These are phyloP conservation scores for Solanum bulbocastanum DNA, from an alignment of 257 asterid species.

Conservation along the genomic window DNA sequence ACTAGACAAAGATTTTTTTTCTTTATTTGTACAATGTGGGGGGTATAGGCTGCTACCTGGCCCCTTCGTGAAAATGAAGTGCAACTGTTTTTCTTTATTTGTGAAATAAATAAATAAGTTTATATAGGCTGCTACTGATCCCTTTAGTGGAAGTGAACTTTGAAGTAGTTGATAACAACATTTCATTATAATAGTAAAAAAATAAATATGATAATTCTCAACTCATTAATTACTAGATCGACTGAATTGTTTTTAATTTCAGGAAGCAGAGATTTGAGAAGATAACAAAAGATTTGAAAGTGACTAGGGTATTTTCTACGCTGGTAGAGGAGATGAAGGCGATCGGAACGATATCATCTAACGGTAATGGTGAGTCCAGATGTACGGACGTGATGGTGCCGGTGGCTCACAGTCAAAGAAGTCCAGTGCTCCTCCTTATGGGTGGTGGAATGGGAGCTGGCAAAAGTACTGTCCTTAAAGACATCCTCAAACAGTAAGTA, in stretches of 20 bases:
- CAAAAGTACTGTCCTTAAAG: constrained; percentile 94
- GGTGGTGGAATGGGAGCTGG: constrained; percentile 99
- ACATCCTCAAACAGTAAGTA: constrained; percentile 67
- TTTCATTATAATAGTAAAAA: no score
- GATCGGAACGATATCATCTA: constrained; percentile 25
- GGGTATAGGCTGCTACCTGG: neutral
- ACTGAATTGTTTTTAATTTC: neutral
- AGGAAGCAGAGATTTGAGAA: constrained; percentile 87
- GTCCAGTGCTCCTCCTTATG: constrained; percentile 89
- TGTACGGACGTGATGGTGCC: constrained; percentile 79
- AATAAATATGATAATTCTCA: no score
- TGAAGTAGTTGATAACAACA: no score
- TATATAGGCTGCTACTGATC: no score
- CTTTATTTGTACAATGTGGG: neutral
- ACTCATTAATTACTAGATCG: no score
- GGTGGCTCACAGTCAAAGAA: constrained; percentile 52
- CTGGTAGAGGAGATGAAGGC: constrained; percentile 83
- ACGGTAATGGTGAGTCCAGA: constrained; percentile 13
- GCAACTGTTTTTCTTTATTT: neutral
- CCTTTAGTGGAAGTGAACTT: no score
- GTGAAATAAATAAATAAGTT: no score
- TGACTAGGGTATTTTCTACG: constrained; percentile 60
- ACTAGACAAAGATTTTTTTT: neutral
- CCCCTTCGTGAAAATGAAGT: neutral
- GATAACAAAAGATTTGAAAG: constrained; percentile 61